Base-by-base conservation (phyloP, 2,329 filamentous ascomycete species). In the Penicillium vulpinum region DNA sequence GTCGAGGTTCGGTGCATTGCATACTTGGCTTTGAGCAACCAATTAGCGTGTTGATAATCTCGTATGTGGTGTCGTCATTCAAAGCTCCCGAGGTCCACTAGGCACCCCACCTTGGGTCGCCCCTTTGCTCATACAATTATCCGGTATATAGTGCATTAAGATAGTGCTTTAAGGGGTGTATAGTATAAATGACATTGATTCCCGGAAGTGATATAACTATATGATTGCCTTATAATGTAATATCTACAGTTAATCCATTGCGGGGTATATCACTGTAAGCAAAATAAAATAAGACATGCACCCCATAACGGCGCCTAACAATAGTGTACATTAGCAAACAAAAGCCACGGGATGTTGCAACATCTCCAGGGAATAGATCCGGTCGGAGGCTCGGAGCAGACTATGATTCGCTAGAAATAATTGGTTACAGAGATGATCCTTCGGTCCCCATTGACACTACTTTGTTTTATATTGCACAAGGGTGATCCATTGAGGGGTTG, bases 331-430 rank as follows among this genome's bases (percentile, higher is more conserved):
- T 33, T 24, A 35, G 26, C 24, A 51, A 33, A 38, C 33, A 49
- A 26, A 38, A 48, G 4, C 39, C 29, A 44, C 44, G 9, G 31
- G 31, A 51, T 43, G 29, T 5, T 24, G 22, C n/a, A 52, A 10
- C 15, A 41, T 35, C 39, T 46, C 46, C 53, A 51, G 16, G 39
- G 28, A 56, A 38, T 36, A 18, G 31, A 58, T 35, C 46, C 39
- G 56, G 44, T 39, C 61, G 63, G 62, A 62, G 39, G 52, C 22
- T 58, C 59, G 62, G 63, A 52, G 52, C 18, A 45, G 4, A n/a
- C 18, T 41, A 13, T 61, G 59, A 60, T 63, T 65, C 54, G 57
- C 29, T n/a, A 13, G 24, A 22, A 35, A 33, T 38, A 10, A 49
- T n/a, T n/a, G 26, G 33, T 2, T 31, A 21, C 15, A 50, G 47